Base-by-base conservation (phyloP, 1,284 basidiomycete genomes). In the Tylopilus sp. region DNA sequence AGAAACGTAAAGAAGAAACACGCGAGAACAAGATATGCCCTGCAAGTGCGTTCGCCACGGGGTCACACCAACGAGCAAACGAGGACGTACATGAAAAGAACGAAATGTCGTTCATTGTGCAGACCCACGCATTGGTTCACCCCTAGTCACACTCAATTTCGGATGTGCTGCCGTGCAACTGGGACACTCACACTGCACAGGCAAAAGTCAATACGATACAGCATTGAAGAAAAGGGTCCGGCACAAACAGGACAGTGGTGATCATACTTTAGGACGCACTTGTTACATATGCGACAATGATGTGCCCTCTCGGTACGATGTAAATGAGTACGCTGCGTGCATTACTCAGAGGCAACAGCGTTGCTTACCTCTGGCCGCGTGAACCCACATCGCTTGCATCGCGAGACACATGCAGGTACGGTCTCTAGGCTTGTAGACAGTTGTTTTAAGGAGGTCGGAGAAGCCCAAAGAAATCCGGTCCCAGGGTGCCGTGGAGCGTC, bases 121-220 rank as follows among this genome's bases (percentile, higher is more conserved):
- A 98, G 67, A 2, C 97, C 96, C 21, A 99, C 92, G 61, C 95
- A 98, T 77, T 92, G 90, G 66, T 98, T 98, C 57, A 99, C 86
- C 96, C 96, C 94, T 88, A 25, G 18, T 21, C n/a, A 6, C 7
- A 16, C 26, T 56, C 10, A 50, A 33, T 44, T 15, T 15, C 28
- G 19, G 31, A 33, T 31, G 15, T n/a, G 33, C 11, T 37, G 38
- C n/a, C 9, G 6, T 19, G 29, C 15, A 35, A 43, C 25, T 29
- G 34, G 26, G 16, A 39, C 30, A 54, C 64, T 62, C 34, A 64
- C 64, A 64, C 64, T 66, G 29, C 9, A 38, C 4, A 21, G 30
- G 35, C 2, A 37, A 46, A 23, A 5, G 44, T 62, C 34, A 57
- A 41, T 23, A 34, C 21, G n/a, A 40, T 2, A 48, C 3, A 36